Evolutionary conservation across 495 filamentous ascomycete species (phyloP).

Genomic region (Astrothelium macrocarpum): DNA sequence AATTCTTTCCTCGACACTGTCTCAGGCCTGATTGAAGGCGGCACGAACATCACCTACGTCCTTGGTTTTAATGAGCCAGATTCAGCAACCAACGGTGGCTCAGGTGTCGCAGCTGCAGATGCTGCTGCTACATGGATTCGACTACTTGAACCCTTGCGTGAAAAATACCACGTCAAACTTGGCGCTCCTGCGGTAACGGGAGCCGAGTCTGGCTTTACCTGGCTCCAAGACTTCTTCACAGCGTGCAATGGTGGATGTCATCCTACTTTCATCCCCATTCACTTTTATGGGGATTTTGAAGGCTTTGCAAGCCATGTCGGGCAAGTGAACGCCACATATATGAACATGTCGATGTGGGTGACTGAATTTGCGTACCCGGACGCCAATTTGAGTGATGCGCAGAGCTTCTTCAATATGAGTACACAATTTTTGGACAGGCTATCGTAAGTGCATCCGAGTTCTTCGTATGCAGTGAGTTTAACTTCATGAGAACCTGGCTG

Average conservation of each 20-base stretch:
- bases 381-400: constrained; percentile 40
- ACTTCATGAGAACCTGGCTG: neutral
- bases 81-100: constrained; percentile 46
- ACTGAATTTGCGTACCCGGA: constrained; percentile 56
- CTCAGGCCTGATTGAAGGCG: constrained; percentile 36
- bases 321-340: constrained; percentile 46
- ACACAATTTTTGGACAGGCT: constrained; percentile 51
- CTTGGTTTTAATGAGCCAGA: constrained; percentile 73
- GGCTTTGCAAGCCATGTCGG: constrained; percentile 64
- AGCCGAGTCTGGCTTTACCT: constrained; percentile 42
- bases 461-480: neutral
- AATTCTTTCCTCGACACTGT: constrained; percentile 49
- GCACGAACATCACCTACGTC: constrained; percentile 53
- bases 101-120: constrained; percentile 40
- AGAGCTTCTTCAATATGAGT: constrained; percentile 55
- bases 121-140: constrained; percentile 58
- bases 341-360: constrained; percentile 57
- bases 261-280: constrained; percentile 62
- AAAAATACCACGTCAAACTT: constrained; percentile 27
- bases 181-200: constrained; percentile 32
- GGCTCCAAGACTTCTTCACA: constrained; percentile 53
- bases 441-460: constrained; percentile 4
- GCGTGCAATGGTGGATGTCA: constrained; percentile 46
- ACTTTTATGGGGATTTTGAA: constrained; percentile 71
- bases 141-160: constrained; percentile 55